Evolutionary conservation across 495 filamentous ascomycete species (phyloP), one percentile per base, ranked within the genome.

Genomic region (Penicillium parvum): DNA sequence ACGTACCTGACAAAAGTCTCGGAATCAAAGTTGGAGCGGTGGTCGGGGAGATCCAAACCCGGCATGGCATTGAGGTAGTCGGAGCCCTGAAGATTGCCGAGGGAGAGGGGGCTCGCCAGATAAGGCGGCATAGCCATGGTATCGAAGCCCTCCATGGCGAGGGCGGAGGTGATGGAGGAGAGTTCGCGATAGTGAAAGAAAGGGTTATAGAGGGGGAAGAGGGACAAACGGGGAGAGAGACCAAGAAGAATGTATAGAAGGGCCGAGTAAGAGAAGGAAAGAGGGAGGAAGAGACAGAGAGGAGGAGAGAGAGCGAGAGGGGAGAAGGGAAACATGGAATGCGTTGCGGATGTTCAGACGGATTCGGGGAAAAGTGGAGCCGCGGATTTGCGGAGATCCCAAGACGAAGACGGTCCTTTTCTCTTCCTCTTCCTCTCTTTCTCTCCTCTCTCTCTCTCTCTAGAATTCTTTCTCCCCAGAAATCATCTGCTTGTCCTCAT

Each of bases 141-240:
- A 54, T 83, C 79, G 65, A 78, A 85, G 60, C 77, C 73, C 55
- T 83, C 75, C 75, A 84, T 82, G 60, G 58, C 63, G 60, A 55
- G 52, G 49, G 52, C n/a, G 33, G 19, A 29, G 41, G 35, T 27
- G 33, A 40, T 37, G 28, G 35, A 40, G 16, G 27, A n/a, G n/a
- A n/a, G 27, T 15, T 7, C 17, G 38, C 26, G 36, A 47, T 34
- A n/a, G n/a, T n/a, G n/a, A n/a, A n/a, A n/a, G n/a, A n/a, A n/a
- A n/a, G n/a, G n/a, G n/a, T n/a, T 20, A 32, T 20, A 40, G 20
- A 38, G 36, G 27, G 22, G 25, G 22, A 26, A 12, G 19, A 15
- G 40, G 44, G 19, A 18, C 22, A 34, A 37, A 3, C 11, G 17
- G 19, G 27, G 19, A 39, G 26, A 20, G 37, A 34, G 25, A 29